Base-by-base conservation (phyloP, 352 stramenopile genomes). In the Phytophthora foliorum region DNA sequence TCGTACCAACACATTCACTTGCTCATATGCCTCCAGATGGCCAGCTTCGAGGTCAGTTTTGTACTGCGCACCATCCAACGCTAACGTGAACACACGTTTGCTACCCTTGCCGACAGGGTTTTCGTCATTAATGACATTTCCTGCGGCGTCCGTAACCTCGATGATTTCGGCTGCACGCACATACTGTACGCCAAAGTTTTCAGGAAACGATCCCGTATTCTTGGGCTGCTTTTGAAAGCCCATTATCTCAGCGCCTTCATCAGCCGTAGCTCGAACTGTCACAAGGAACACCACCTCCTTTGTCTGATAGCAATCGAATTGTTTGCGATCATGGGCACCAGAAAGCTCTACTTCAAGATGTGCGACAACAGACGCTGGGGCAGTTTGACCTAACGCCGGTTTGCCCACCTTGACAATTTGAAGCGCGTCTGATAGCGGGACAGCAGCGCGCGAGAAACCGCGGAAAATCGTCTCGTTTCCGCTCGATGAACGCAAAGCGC, bases 211-310 rank as follows among this genome's bases (percentile, higher is more conserved):
- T 67, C 49, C 88, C 57, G 24, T 80, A 29, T 69, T 31, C 22
- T 54, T 49, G 24, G 46, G 7, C 22, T 67, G 42, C 42, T 74
- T 64, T 48, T 74, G 48, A 53, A 89, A 89, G 4, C 80, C 82
- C 74, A 92, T 85, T 2, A 80, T 70, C 45, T 96, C 85, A 8
- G 77, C 73, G 8, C 80, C 87, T 78, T 94, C 89, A 44, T 92
- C 84, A 24, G 71, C 68, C 2, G 79, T 86, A 13, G 82, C 78
- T 44, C 76, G 71, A 9, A 99, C 67, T 17, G 77, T 84, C 45
- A 99, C 71, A 14, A 99, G 76, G 74, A 98, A 99, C 6, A 99
- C 70, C 50, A 98, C 95, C 63, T 99, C 97, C 46, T 97, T 91
- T 19, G 98, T 82, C 41, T 92, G 80, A 27, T 98, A 82, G 8